Evolutionary conservation across 2,329 filamentous ascomycete genomes (phyloP).

Genomic region (Ophiostoma populinum): DNA sequence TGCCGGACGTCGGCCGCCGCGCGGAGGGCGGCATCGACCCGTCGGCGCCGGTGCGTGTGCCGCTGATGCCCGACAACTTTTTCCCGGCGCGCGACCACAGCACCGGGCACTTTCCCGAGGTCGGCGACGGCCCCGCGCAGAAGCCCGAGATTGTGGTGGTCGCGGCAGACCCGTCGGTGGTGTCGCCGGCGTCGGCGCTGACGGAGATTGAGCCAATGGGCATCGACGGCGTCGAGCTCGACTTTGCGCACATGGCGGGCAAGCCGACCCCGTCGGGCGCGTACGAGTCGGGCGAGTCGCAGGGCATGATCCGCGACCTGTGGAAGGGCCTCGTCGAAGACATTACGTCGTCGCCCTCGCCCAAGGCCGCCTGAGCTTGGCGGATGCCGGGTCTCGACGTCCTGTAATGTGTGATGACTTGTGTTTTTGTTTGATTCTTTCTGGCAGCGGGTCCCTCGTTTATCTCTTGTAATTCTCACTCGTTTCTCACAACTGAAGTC

Average conservation of each 20-base stretch:
- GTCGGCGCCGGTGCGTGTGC: constrained; percentile 30
- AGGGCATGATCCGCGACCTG: constrained; percentile 33
- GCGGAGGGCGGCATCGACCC: constrained; percentile 19
- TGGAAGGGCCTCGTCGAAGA: constrained; percentile 31
- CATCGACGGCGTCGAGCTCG: constrained; percentile 37
- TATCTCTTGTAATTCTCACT: too few relatives aligned
- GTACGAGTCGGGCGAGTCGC: constrained; percentile 10
- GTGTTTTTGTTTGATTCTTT: background rate
- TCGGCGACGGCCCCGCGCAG: constrained; percentile 23
- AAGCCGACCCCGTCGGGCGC: background rate
- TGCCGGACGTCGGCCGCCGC: constrained; percentile 22
- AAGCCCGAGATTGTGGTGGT: constrained; percentile 34
- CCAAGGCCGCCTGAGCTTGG: constrained; percentile 5
- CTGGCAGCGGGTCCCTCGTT: background rate
- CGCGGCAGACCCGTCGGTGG: constrained; percentile 36
- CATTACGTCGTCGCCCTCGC: constrained; percentile 4
- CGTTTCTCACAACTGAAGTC: too few relatives aligned
- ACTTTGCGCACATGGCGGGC: constrained; percentile 27
- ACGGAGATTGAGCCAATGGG: constrained; percentile 42
- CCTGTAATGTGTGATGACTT: background rate
- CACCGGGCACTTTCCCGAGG: constrained; percentile 25
- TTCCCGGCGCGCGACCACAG: constrained; percentile 23
- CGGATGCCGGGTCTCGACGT: too few relatives aligned
- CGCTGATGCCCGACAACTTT: constrained; percentile 43
- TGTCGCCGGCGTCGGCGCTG: constrained; percentile 30